Evolutionary conservation across 148 eudicot species (phyloP).

Genomic region (Talinum fruticosum): DNA sequence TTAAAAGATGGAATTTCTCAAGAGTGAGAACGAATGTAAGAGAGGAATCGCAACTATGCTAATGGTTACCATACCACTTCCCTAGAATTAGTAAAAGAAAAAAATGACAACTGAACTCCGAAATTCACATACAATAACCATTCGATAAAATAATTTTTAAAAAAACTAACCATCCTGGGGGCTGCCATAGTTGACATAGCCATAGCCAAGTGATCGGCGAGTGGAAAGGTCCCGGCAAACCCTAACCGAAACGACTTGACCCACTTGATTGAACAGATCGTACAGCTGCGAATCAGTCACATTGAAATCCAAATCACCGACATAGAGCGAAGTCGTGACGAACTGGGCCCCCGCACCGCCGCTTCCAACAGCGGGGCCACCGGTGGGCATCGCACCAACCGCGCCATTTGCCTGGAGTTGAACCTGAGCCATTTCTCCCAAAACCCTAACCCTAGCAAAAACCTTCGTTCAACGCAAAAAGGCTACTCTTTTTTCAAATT

Average conservation of each 20-base stretch:
- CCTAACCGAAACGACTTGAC: conserved; percentile 65
- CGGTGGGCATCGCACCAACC: conserved; percentile 24
- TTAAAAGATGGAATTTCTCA: too few species aligned
- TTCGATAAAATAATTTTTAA: neutral
- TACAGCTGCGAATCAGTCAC: conserved; percentile 61
- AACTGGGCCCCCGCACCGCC: conserved; percentile 26
- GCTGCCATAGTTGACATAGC: conserved; percentile 59
- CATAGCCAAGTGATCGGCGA: conserved; percentile 64
- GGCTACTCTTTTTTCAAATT: conserved; percentile 1
- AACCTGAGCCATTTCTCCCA: conserved; percentile 47
- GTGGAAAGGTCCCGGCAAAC: conserved; percentile 63
- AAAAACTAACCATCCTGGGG: conserved; percentile 56
- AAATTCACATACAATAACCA: too few species aligned
- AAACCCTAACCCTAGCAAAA: conserved; percentile 21
- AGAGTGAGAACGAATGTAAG: too few species aligned
- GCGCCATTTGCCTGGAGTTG: conserved; percentile 40
- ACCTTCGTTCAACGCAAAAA: conserved; percentile 10
- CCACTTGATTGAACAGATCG: conserved; percentile 52
- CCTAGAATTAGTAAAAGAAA: neutral
- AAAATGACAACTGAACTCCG: neutral
- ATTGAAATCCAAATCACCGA: conserved; percentile 65
- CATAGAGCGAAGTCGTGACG: conserved; percentile 57
- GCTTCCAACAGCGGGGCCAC: neutral
- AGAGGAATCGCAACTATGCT: neutral
- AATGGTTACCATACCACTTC: neutral